Base-by-base conservation (phyloP, 2,329 filamentous ascomycete genomes). In the Lecanosticta acicola region DNA sequence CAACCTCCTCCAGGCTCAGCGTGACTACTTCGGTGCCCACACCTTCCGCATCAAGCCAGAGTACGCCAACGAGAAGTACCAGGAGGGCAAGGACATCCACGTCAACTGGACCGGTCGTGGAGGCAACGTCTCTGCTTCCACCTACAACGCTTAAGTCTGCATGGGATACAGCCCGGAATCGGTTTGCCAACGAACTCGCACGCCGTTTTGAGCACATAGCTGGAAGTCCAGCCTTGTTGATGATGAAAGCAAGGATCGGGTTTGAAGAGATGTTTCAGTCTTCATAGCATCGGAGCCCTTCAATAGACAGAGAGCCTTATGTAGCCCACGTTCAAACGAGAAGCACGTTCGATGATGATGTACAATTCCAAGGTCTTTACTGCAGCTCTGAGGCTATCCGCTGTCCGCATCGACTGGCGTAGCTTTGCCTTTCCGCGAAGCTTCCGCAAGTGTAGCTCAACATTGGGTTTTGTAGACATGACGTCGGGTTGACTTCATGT, bases 31-130 rank as follows among this genome's bases (percentile, higher is more conserved):
- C 68, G 93, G 93, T 59, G 73, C 73, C 40, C 73, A 76, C 66
- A 75, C 73, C 42, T 76, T 75, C 72, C 66, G 68, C 58, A 69
- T 75, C 68, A 75, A 75, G 72, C 71, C 72, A 36, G 71, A 75
- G 61, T 68, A 57, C 58, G 72, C 71, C 56, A 75, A 51, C 60
- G 60, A 64, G 42, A 66, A 88, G 74, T 94, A 94, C 77, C 84
- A 83, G 58, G 81, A 78, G 61, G 88, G 84, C 71, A 76, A 89
- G 75, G 82, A 97, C 71, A 93, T 91, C 68, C 93, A 98, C 81
- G 89, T 97, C 72, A 98, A 98, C 87, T 98, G 93, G 93, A 98
- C 93, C 61, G 93, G 93, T 64, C 86, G 93, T 70, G 93, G 93
- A 68, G 93, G 93, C 67, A 93, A 97, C 68, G 86, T 98, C 58